Evolutionary conservation across 139 green algal species (phyloP).

Genomic region (Astrephomene gubernaculifera): DNA sequence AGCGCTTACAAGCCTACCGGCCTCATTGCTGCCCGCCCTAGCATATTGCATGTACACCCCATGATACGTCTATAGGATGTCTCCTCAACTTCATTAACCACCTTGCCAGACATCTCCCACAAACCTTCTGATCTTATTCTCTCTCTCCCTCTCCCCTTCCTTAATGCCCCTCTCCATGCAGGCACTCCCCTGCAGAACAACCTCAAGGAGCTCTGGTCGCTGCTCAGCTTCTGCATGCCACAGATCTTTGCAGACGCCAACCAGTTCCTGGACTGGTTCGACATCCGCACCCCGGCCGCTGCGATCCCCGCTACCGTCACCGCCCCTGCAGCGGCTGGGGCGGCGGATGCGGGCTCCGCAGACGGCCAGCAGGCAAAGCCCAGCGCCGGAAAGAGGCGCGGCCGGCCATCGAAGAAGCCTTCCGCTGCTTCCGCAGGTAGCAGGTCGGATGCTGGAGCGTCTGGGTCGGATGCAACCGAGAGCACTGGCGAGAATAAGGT

Average conservation of each 20-base stretch:
- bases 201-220: conserved; percentile 95
- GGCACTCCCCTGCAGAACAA: conserved; percentile 99
- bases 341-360: background rate
- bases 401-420: background rate
- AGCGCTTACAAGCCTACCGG: no score
- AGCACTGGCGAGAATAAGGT: no score
- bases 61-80: no score
- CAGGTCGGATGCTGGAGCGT: no score
- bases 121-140: no score
- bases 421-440: no score
- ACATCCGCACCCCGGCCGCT: background rate
- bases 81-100: no score
- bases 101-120: no score
- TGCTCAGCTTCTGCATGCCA: conserved; percentile 99
- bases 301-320: background rate
- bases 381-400: background rate
- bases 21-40: no score
- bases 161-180: conserved; percentile 46
- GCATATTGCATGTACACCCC: no score
- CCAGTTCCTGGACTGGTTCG: conserved; percentile 43
- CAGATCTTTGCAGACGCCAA: conserved; percentile 12
- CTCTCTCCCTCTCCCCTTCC: no score
- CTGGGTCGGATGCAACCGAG: no score
- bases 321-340: background rate
- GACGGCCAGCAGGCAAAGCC: background rate